Evolutionary conservation across 1,284 basidiomycete genomes (phyloP), one percentile per base, ranked within the genome.

Genomic region (Phylloboletellus chloephorus): DNA sequence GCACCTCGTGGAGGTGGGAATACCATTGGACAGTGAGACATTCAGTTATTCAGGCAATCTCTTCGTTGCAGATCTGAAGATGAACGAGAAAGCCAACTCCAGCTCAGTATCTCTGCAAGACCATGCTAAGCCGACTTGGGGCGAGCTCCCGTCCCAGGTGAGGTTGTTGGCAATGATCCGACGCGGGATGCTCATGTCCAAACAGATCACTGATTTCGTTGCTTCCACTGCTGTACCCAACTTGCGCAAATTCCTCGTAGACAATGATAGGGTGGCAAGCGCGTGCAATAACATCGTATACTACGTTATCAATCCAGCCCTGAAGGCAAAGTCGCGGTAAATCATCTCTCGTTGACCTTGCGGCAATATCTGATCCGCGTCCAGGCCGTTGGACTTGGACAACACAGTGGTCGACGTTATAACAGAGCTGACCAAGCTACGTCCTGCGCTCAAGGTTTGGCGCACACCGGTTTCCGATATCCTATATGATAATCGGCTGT

Each of bases 391-490:
- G 64, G 85, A 88, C 49, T 65, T 85, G 22, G 85, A 88, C 41
- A 60, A 61, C n/a, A 67, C 69, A 9, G 69, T 88, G 4, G 63
- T 95, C 1, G 68, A 74, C 0, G 79, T 96, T 11, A 63, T 96
- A 17, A 65, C 71, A 34, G 88, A 91, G 59, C 81, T 98, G 73
- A 76, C 86, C 2, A 79, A 74, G 46, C 77, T 95, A 40, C 82
- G 88, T 0, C 74, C 78, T 1, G 81, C 89, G 0, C 67, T 87
- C 48, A 95, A 91, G 56, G 77, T 87, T 3, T 98, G 96, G 96
- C 76, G 84, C 38, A 67, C 77, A 0, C 78, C 82, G 1, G 81
- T 98, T 8, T 66, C 71, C 1, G 95, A 99, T 23, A 75, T 87
- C 0, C 75, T 98, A 51, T 82, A 79, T 52, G 95, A 98, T 59